phyloP scores from a whole-genome alignment of 1,284 basidiomycete genomes.

The Leccinum griseonigrum region DNA sequence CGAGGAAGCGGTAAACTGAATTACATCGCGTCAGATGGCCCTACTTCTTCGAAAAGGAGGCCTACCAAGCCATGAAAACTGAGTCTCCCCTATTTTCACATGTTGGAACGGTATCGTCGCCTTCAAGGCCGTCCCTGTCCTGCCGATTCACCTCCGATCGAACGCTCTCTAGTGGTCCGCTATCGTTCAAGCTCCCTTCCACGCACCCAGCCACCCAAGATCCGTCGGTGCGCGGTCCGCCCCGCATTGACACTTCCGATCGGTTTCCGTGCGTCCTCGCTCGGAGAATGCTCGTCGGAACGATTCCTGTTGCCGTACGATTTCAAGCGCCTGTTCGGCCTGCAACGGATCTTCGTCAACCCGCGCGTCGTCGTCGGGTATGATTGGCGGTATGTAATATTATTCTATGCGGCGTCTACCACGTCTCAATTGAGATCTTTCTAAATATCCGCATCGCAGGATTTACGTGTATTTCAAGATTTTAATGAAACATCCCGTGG shows the following conservation, averaged over 20 bases:
- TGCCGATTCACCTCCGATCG: slow-evolving; percentile 34
- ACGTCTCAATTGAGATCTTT: not conserved
- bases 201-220: slow-evolving; percentile 19
- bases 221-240: slow-evolving; percentile 13
- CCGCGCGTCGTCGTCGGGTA: slow-evolving; percentile 25
- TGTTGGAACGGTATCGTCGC: slow-evolving; percentile 64
- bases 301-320: slow-evolving; percentile 57
- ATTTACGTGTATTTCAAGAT: slow-evolving; percentile 48
- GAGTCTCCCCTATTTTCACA: slow-evolving; percentile 47
- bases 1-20: not conserved
- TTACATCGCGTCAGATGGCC: slow-evolving; percentile 42
- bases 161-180: slow-evolving; percentile 29
- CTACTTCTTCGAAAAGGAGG: slow-evolving; percentile 43
- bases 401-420: not conserved
- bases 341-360: slow-evolving; percentile 30
- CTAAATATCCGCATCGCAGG: slow-evolving; percentile 3
- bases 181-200: slow-evolving; percentile 14
- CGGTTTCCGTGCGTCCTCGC: slow-evolving; percentile 43
- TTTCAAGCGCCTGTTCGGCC: slow-evolving; percentile 44
- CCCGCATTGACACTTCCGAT: slow-evolving; percentile 39
- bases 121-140: slow-evolving; percentile 45
- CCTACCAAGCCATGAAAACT: slow-evolving; percentile 33
- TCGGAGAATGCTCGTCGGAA: slow-evolving; percentile 50
- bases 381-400: slow-evolving; percentile 15
- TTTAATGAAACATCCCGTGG: slow-evolving; percentile 41